Conservation (phyloP, 2,329 filamentous ascomycete species). For the Trichoderma sp. region DNA sequence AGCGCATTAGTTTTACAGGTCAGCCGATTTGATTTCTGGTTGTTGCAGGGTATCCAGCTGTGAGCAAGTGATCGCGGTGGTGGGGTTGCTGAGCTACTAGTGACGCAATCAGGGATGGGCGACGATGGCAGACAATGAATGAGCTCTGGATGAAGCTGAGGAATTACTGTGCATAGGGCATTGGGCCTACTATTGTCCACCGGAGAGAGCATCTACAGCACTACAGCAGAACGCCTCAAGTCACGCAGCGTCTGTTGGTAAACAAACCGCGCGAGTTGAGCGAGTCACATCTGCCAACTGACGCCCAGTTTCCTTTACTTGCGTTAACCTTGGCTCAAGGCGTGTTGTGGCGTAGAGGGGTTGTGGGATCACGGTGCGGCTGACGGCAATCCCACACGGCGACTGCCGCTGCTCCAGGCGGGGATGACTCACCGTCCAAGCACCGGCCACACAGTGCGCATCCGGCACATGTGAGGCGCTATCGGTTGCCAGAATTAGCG, state of each 20-base stretch:
- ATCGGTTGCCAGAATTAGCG: constrained; percentile 12
- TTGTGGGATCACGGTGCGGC: constrained; percentile 14
- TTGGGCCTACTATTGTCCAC: neutral
- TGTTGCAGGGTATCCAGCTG: neutral
- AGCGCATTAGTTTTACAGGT: constrained; percentile 15
- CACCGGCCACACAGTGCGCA: neutral
- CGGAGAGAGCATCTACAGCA: neutral
- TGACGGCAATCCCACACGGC: constrained; percentile 6
- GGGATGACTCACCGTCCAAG: neutral
- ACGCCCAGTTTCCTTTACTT: neutral
- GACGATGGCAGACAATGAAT: neutral
- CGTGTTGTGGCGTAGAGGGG: constrained; percentile 17
- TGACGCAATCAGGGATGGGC: constrained; percentile 2
- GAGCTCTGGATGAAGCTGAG: neutral
- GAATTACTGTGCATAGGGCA: neutral
- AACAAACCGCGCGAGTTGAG: neutral
- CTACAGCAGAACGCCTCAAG: neutral
- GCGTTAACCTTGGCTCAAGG: neutral
- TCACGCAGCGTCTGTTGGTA: neutral
- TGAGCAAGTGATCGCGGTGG: neutral
- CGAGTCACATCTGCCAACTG: neutral
- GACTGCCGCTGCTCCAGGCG: neutral
- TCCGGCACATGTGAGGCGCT: neutral
- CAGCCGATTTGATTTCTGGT: constrained; percentile 8
- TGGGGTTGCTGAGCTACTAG: constrained; percentile 5